Evolutionary conservation across 2,329 filamentous ascomycete species (phyloP), one percentile per base, ranked within the genome.

Genomic region (Xenoacremonium recifei): DNA sequence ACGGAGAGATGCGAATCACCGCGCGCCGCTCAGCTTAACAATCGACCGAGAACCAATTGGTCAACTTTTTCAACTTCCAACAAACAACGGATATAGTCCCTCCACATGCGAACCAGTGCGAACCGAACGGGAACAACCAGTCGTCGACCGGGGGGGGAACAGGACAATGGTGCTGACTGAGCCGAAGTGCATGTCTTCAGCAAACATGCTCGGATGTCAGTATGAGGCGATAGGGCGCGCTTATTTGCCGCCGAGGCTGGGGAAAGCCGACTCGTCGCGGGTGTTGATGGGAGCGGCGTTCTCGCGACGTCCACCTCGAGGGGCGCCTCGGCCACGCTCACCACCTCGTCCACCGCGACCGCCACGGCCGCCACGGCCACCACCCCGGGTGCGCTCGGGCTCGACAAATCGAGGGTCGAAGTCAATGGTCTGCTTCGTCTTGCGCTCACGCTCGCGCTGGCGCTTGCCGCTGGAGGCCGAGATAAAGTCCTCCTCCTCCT

Each of bases 341-440:
- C 76, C 73, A 54, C 68, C 70, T 48, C 72, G 62, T 44, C 42
- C 42, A 16, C 55, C 55, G 23, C 73, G 67, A 46, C 67, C 68
- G 52, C 72, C 70, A 51, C 77, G 73, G 54, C 75, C 72, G 52
- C 71, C 72, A 61, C 75, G 68, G 39, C 66, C 68, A 35, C 71
- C 71, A 49, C 75, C 10, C 5, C 32, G 69, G 55, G 66, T 67
- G 45, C 82, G 80, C 57, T 83, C 77, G 45, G 79, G 76, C 74
- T 92, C 87, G 58, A 88, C 77, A 67, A 79, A 89, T 64, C 87
- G 81, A 73, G 90, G 82, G 70, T 96, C 91, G 54, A 96, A 88
- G 63, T 95, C 89, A 60, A 97, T 68, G 66, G 87, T 71, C 70
- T 88, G 82, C 85, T 96, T 96, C 73, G 87, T 80, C 82, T 93